Conservation (phyloP, 768 basidiomycete genomes). For the Plicaturopsis crispa region DNA sequence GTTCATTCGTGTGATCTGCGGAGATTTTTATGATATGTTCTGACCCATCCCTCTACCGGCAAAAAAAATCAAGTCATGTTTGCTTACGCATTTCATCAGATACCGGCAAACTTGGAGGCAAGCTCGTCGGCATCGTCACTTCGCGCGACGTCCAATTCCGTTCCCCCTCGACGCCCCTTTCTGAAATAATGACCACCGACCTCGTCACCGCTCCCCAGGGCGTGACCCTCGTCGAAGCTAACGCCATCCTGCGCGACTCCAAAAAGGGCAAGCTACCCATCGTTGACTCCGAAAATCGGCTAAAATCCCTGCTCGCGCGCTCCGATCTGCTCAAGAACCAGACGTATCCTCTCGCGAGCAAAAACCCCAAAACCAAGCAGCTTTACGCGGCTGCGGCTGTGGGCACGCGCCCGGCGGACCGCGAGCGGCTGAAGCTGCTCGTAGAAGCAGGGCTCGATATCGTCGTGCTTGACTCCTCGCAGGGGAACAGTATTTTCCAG, state of each 20-base stretch:
- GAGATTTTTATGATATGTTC: conserved; percentile 34
- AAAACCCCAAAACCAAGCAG: conserved; percentile 87
- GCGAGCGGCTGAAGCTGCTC: conserved; percentile 76
- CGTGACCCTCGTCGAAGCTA: conserved; percentile 86
- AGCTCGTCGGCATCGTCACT: conserved; percentile 94
- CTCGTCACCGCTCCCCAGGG: conserved; percentile 86
- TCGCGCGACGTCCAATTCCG: conserved; percentile 95
- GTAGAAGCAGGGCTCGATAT: conserved; percentile 95
- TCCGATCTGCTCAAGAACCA: conserved; percentile 98
- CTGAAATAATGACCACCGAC: conserved; percentile 82
- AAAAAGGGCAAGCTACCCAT: conserved; percentile 98
- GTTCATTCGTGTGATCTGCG: conserved; percentile 68
- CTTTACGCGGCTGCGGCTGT: conserved; percentile 94
- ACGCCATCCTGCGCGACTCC: conserved; percentile 87
- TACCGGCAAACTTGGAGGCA: conserved; percentile 79
- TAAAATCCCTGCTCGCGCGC: conserved; percentile 83
- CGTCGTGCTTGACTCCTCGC: conserved; percentile 90
- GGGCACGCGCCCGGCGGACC: conserved; percentile 86
- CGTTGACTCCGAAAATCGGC: conserved; percentile 56
- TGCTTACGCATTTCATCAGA: conserved; percentile 41
- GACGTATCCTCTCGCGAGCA: conserved; percentile 91
- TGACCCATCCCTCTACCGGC: conserved; percentile 22
- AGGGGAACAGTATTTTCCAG: conserved; percentile 93
- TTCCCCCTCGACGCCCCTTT: conserved; percentile 51
- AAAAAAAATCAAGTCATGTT: no score